phyloP scores from a whole-genome alignment of 2,329 filamentous ascomycete species.

The Pyrenochaeta sp. region DNA sequence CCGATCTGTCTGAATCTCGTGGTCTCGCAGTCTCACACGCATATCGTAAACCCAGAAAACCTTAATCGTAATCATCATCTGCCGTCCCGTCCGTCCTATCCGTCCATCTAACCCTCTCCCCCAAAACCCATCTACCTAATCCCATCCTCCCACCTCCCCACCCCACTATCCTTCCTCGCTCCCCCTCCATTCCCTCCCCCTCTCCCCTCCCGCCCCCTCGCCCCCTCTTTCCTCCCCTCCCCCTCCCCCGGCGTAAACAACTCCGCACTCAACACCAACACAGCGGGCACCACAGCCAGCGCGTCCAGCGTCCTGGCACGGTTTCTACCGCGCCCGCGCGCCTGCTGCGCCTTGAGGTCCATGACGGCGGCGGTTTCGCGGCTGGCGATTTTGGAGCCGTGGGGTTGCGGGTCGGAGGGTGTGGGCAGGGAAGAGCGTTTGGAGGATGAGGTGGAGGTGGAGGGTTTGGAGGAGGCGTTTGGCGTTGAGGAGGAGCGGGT shows the following conservation, averaged over 20 bases:
- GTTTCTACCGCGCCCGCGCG: too few species aligned
- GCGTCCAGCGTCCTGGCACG: slow-evolving; percentile 44
- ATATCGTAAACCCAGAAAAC: too few species aligned
- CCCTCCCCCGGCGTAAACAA: slow-evolving; percentile 41
- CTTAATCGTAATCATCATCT: too few species aligned
- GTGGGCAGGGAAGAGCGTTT: too few species aligned
- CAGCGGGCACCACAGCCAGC: slow-evolving; percentile 44
- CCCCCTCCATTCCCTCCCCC: slow-evolving; percentile 1
- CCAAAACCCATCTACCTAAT: too few species aligned
- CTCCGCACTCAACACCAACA: slow-evolving; percentile 44
- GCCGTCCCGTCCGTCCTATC: too few species aligned
- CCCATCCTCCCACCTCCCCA: slow-evolving; percentile 35
- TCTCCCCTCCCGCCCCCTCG: slow-evolving; percentile 1
- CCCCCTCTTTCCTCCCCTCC: slow-evolving; percentile 7
- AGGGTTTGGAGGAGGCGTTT: too few species aligned
- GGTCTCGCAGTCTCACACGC: too few species aligned
- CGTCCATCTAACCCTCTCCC: too few species aligned
- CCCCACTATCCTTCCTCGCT: slow-evolving; percentile 22
- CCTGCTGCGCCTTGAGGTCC: slow-evolving; percentile 26
- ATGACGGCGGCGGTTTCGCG: slow-evolving; percentile 32
- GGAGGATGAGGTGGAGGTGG: slow-evolving; percentile 12
- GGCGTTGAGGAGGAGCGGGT: slow-evolving; percentile 25
- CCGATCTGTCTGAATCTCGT: too few species aligned
- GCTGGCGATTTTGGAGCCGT: too few species aligned
- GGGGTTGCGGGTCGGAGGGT: too few species aligned